Evolutionary conservation across 768 basidiomycete genomes (phyloP), one percentile per base, ranked within the genome.

Genomic region (Lactifluus hygrophoroides): DNA sequence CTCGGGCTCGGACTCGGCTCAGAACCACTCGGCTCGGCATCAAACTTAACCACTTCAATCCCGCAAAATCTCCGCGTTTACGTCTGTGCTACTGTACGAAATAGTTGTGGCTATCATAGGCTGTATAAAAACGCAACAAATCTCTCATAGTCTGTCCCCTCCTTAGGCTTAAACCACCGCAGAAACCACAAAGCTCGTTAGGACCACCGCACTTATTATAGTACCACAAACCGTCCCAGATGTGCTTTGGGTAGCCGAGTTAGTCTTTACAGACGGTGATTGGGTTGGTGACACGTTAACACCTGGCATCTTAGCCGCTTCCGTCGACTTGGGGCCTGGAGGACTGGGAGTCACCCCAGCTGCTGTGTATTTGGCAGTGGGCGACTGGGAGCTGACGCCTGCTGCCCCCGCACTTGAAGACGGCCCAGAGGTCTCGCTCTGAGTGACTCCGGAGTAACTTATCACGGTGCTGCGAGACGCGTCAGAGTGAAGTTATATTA

Each of bases 171-270:
- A 60, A 43, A 56, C 57, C 73, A 69, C 80, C 54, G 81, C 71
- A 21, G 83, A 70, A 49, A 73, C 73, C 52, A 77, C 74, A 32
- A 60, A 10, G 42, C 81, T 81, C 54, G 80, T 68, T 44, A 82
- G 64, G 21, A 81, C 80, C 66, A 84, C 69, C 37, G 81, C 32
- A 38, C 75, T 76, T 47, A 77, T 76, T 47, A 77, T 79, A 25
- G 82, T 63, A 16, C 80, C 77, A 63, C 76, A 70, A 0, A 72
- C 66, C 10, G 73, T 68, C 51, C 71, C 63, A 40, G 64, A 52
- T 38, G 66, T 63, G 56, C 67, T 71, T 50, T 64, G 69, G 16
- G 74, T 73, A 43, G 69, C 75, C 43, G 69, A 72, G 25, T 56
- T 62, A 42, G 61, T 34, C 44, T 69, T 67, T 49, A 70, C 61